Conservation (phyloP, 2,329 filamentous ascomycete genomes). For the Cordyceps cateniannulata region DNA sequence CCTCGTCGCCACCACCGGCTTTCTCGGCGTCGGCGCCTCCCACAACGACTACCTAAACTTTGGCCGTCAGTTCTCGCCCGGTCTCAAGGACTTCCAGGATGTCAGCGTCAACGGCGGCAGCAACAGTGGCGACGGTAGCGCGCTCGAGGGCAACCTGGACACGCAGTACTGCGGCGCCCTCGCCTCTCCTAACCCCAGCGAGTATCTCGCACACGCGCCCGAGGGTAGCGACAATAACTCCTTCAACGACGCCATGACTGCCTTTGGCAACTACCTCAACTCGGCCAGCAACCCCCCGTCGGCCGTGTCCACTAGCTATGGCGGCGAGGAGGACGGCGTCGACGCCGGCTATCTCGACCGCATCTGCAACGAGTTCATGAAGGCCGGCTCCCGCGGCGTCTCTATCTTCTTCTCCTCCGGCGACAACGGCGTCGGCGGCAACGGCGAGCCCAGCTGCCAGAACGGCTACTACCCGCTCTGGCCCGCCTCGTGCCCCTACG, state of each 20-base stretch:
- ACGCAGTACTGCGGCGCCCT: slow-evolving; percentile 13
- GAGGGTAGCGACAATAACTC: neutral
- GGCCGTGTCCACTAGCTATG: slow-evolving; percentile 46
- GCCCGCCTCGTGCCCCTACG: slow-evolving; percentile 36
- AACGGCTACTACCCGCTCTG: slow-evolving; percentile 29
- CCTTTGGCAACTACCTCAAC: slow-evolving; percentile 14
- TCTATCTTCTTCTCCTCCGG: slow-evolving; percentile 40
- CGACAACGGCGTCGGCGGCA: slow-evolving; percentile 19
- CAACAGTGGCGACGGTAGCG: slow-evolving; percentile 10
- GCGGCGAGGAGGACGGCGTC: slow-evolving; percentile 41
- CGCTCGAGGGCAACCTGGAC: slow-evolving; percentile 16
- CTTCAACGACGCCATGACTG: slow-evolving; percentile 11
- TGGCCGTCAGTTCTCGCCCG: neutral
- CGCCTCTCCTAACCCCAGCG: slow-evolving; percentile 14
- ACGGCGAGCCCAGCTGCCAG: slow-evolving; percentile 16
- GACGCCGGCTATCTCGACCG: slow-evolving; percentile 23
- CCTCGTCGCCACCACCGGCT: slow-evolving; percentile 13
- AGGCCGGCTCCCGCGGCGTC: slow-evolving; percentile 45
- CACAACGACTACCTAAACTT: slow-evolving; percentile 12
- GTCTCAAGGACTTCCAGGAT: slow-evolving; percentile 12
- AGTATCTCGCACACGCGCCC: slow-evolving; percentile 11
- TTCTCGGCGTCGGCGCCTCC: slow-evolving; percentile 12
- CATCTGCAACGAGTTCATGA: slow-evolving; percentile 51
- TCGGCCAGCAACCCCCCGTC: slow-evolving; percentile 12
- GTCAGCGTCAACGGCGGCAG: slow-evolving; percentile 6